phyloP scores from a whole-genome alignment of 2,329 filamentous ascomycete genomes.

The Stagonosporopsis cucurbitacearum region DNA sequence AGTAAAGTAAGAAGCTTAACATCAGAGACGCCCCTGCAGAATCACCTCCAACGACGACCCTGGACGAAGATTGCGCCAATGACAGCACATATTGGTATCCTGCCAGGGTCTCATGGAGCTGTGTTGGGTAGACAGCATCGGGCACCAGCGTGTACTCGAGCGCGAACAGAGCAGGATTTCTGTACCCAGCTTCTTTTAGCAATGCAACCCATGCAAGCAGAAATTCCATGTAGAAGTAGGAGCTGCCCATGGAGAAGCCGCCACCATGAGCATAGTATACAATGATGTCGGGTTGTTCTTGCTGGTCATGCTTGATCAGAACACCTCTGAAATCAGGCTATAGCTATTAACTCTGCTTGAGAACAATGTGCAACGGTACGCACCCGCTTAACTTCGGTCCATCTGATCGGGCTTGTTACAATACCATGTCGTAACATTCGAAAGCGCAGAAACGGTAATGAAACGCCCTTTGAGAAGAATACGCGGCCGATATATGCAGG shows the following conservation, averaged over 20 bases:
- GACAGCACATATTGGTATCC: conserved; percentile 75
- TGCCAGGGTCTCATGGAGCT: conserved; percentile 71
- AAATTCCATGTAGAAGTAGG: conserved; percentile 83
- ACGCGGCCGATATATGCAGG: conserved; percentile 72
- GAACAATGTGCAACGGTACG: conserved; percentile 20
- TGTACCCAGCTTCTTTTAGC: conserved; percentile 68
- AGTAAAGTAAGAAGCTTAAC: conserved; percentile 73
- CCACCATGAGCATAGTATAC: conserved; percentile 84
- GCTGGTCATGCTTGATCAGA: conserved; percentile 70
- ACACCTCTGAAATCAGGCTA: conserved; percentile 65
- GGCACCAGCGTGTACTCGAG: conserved; percentile 83
- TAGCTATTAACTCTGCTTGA: conserved; percentile 1
- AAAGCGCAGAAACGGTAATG: conserved; percentile 76
- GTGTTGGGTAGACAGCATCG: conserved; percentile 73
- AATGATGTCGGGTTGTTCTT: conserved; percentile 72
- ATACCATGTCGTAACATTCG: conserved; percentile 77
- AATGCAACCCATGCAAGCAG: conserved; percentile 74
- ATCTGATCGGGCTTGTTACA: conserved; percentile 66
- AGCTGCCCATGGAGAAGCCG: conserved; percentile 82
- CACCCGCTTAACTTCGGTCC: conserved; percentile 65
- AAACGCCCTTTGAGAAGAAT: conserved; percentile 78
- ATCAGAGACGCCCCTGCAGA: conserved; percentile 79
- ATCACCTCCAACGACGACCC: conserved; percentile 76
- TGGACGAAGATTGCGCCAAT: conserved; percentile 63
- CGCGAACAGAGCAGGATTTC: conserved; percentile 78